Evolutionary conservation across 345 rosid genomes (phyloP), one percentile per base, ranked within the genome.

Genomic region (Erysimum cheiranthoides): DNA sequence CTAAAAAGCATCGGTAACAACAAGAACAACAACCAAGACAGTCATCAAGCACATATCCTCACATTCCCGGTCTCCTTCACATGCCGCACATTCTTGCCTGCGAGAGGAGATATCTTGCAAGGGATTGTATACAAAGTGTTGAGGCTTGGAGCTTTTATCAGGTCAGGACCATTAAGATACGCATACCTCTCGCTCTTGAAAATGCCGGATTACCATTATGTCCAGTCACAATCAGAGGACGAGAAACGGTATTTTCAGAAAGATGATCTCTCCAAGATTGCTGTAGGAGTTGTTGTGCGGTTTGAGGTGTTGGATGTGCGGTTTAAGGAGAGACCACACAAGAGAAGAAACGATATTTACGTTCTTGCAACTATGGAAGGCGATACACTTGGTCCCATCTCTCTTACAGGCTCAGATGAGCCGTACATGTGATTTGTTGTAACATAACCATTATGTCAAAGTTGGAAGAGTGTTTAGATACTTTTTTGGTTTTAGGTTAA

Each of bases 71-170:
- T 78, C 36, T 67, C 70, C 10, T 78, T 78, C 74, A 78, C 73
- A 51, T 78, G 81, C 70, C 81, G 78, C 17, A 72, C 78, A 14
- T 78, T 78, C 78, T 60, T 78, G 43, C 81, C 81, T 32, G 21
- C 31, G 8, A 42, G 17, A 40, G 78, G 81, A 67, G 70, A 73
- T 43, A 35, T 73, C 70, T 52, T 78, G 78, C 54, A 73, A 68
- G 81, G 81, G 32, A n/a, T 39, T 35, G 81, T 78, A 4, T 6
- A 4, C 5, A 61, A 34, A 25, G 69, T 78, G 1, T 17, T 25
- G 3, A n/a, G 14, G 51, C 40, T 25, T n/a, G 81, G 78, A 25
- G 66, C 12, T 46, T 61, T 73, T 8, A 66, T 78, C 4, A 61
- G 13, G 5, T 67, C 74, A 0, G 78, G 81, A 11, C 81, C 78